phyloP scores from a whole-genome alignment of 2,329 filamentous ascomycete species.

The Diaporthe humulicola region DNA sequence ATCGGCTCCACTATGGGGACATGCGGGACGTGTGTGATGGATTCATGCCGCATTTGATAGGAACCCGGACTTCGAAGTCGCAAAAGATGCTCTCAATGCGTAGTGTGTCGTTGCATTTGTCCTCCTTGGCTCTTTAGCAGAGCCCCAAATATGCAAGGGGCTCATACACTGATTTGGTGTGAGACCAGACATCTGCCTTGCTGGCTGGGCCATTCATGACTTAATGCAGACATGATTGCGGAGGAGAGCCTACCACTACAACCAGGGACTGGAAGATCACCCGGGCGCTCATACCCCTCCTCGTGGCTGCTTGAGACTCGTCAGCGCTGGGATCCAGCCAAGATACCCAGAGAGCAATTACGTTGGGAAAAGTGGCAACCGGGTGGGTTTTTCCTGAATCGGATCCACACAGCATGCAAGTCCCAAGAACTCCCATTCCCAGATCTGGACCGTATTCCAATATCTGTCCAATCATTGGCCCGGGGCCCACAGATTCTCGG shows the following conservation, averaged over 20 bases:
- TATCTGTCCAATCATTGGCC: slow-evolving; percentile 23
- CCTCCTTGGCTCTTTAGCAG: background rate
- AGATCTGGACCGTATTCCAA: slow-evolving; percentile 22
- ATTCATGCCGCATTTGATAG: background rate
- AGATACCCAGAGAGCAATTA: slow-evolving; percentile 12
- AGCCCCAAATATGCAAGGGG: background rate
- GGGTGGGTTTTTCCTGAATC: slow-evolving; percentile 12
- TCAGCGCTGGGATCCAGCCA: slow-evolving; percentile 7
- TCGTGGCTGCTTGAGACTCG: slow-evolving; percentile 11
- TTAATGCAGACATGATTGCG: background rate
- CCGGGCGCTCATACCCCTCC: background rate
- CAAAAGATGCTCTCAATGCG: background rate
- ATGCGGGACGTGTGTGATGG: background rate
- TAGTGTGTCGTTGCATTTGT: background rate
- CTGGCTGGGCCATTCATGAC: background rate
- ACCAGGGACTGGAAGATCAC: background rate
- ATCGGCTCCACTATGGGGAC: background rate
- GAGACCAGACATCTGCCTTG: background rate
- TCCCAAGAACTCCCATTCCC: slow-evolving; percentile 13
- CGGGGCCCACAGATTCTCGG: slow-evolving; percentile 24
- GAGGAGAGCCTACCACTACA: background rate
- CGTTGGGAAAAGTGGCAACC: slow-evolving; percentile 28
- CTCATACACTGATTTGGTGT: background rate
- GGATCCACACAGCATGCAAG: slow-evolving; percentile 7
- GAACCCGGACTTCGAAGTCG: background rate